phyloP scores from a whole-genome alignment of 2,329 filamentous ascomycete species.

The Trichoderma breve region DNA sequence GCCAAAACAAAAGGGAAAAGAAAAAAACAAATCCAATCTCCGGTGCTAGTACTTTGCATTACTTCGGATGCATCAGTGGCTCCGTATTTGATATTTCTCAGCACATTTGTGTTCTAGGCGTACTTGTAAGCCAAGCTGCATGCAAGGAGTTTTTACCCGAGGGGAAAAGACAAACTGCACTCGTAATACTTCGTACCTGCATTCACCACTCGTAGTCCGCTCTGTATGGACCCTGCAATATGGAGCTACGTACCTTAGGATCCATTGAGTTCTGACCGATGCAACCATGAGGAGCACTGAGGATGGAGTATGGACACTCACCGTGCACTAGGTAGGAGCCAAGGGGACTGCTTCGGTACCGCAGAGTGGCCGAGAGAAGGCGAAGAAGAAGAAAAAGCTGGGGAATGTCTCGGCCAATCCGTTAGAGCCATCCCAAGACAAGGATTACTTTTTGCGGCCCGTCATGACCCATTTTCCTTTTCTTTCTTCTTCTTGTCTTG shows the following conservation, averaged over 20 bases:
- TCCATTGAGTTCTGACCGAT: constrained; percentile 13
- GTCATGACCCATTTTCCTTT: background rate
- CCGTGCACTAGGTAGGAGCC: background rate
- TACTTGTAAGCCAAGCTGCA: background rate
- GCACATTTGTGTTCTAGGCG: background rate
- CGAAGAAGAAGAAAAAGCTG: background rate
- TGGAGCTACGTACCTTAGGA: background rate
- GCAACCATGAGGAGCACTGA: background rate
- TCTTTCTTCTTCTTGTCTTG: background rate
- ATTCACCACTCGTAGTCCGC: background rate
- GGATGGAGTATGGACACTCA: background rate
- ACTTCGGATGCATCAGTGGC: background rate
- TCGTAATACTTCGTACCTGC: background rate
- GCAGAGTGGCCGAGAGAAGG: background rate
- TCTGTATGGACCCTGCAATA: background rate
- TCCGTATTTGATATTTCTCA: background rate
- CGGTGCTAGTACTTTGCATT: background rate
- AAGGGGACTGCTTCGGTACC: background rate
- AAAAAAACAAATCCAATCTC: background rate
- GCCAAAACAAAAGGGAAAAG: background rate
- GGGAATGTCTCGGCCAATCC: constrained; percentile 14
- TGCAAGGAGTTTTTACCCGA: background rate
- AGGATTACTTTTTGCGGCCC: background rate
- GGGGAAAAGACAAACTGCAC: background rate
- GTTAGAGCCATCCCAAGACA: constrained; percentile 2